Base-by-base conservation (phyloP, 768 basidiomycete species). In the Lentinula aciculospora region DNA sequence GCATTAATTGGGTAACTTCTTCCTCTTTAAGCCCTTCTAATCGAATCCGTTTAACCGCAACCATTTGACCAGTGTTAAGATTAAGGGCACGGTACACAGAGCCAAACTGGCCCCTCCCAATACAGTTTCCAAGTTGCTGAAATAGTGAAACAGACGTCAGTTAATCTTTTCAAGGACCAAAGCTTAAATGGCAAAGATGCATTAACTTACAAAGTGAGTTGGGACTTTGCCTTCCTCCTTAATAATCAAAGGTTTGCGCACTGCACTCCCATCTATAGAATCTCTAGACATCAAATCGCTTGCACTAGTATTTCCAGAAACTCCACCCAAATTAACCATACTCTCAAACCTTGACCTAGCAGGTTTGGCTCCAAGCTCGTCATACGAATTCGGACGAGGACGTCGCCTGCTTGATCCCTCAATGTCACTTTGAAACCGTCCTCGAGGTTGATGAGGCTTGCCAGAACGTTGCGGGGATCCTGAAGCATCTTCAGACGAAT, bases 111-210 rank as follows among this genome's bases (percentile, higher is more conserved):
- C 96, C 96, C 49, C 91, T 85, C 2, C 96, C 96, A 62, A 99
- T 96, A 69, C 93, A 95, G 71, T 97, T 95, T 29, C 96, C 96
- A 19, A 99, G 79, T 94, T 96, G 94, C 96, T 98, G 67, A 29
- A 63, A 56, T 44, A 9, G 53, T 37, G 42, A 37, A 44, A 25
- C 63, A 27, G 67, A 61, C 57, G 50, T 50, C 51, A 39, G 60
- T 13, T 46, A 45, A 36, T 19, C 15, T 13, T 53, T 47, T 53
- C 44, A 56, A 56, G 19, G 29, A 29, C 12, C 28, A 32, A n/a
- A 32, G 21, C 19, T 21, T 9, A 23, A 23, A 44, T 23, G n/a
- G 42, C 1, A 21, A 55, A 32, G 17, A 28, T 51, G 44, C 17
- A 49, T 49, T 7, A 39, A 80, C 93, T 81, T 68, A 94, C 93